A percentile compares a stretch with the other conserved stretches of the same genome.
These are phyloP conservation scores for Chytriomyces sp. DNA, from an alignment of 192 early-diverging fungal species.

Conservation along the genomic window DNA sequence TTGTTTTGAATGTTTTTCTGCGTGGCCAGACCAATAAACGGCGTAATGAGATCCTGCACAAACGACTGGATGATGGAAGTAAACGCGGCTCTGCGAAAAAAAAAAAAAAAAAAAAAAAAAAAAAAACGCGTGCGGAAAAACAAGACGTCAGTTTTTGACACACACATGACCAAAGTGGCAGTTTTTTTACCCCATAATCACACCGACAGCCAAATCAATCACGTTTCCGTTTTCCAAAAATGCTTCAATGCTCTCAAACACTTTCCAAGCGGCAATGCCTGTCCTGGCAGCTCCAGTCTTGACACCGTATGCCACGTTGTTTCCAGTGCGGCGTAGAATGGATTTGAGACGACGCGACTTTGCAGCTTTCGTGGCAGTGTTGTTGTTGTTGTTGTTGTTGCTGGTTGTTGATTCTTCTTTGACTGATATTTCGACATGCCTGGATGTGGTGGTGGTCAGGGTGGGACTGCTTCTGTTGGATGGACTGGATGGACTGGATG, in stretches of 20 bases:
- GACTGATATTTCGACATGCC: neutral
- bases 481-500: too few species aligned
- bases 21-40: constrained; percentile 62
- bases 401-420: neutral
- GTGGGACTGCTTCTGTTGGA: too few species aligned
- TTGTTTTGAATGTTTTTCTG: constrained; percentile 41
- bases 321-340: neutral
- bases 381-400: neutral
- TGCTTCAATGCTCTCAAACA: neutral
- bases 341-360: neutral
- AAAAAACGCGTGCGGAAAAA: constrained; percentile 61
- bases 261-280: neutral
- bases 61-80: constrained; percentile 40
- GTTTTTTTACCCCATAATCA: constrained; percentile 69
- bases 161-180: constrained; percentile 46
- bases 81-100: constrained; percentile 54
- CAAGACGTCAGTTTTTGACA: constrained; percentile 61
- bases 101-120: too few species aligned
- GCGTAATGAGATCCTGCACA: constrained; percentile 59
- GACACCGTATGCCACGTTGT: neutral
- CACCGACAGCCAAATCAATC: constrained; percentile 69
- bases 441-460: neutral
- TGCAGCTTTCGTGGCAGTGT: neutral
- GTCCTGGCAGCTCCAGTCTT: neutral
- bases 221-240: constrained; percentile 50